phyloP scores from a whole-genome alignment of 345 rosid genomes.

The Syzygium aqueum region DNA sequence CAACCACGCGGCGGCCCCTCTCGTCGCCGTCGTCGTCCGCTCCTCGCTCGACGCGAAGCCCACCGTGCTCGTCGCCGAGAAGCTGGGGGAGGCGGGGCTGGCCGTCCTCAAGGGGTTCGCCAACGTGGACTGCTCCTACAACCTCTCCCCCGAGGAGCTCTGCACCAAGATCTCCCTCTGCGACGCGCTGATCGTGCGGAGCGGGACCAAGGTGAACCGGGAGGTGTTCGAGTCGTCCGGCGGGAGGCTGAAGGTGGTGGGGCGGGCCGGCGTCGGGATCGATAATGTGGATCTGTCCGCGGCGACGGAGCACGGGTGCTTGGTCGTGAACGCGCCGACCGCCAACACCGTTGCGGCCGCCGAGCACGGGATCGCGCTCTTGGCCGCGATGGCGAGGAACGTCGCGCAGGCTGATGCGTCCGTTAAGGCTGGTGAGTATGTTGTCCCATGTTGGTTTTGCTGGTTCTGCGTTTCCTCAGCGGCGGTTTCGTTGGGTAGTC shows the following conservation, averaged over 20 bases:
- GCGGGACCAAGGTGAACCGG: conserved; percentile 73
- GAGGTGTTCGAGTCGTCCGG: conserved; percentile 73
- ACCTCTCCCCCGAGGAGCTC: conserved; percentile 79
- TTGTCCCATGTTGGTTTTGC: not conserved
- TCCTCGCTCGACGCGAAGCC: conserved; percentile 43
- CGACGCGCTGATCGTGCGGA: conserved; percentile 78
- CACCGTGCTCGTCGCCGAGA: conserved; percentile 76
- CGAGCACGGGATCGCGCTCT: conserved; percentile 86
- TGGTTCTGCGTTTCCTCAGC: not conserved
- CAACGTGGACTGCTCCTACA: conserved; percentile 74
- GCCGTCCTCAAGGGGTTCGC: conserved; percentile 48
- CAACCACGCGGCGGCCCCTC: not conserved
- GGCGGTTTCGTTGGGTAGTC: not conserved
- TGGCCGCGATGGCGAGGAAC: conserved; percentile 85
- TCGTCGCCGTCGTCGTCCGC: conserved; percentile 6
- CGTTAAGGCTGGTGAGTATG: conserved; percentile 71
- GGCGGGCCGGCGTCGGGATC: conserved; percentile 91
- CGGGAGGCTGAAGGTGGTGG: conserved; percentile 84
- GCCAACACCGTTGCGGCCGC: conserved; percentile 93
- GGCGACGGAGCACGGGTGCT: conserved; percentile 82
- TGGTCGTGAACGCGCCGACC: conserved; percentile 90
- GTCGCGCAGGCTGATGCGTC: conserved; percentile 87
- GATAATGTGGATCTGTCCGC: conserved; percentile 93
- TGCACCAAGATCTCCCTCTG: conserved; percentile 86
- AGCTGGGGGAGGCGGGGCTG: conserved; percentile 74